Conservation (phyloP, 164 flowering plant genomes). For the Sedum album region DNA sequence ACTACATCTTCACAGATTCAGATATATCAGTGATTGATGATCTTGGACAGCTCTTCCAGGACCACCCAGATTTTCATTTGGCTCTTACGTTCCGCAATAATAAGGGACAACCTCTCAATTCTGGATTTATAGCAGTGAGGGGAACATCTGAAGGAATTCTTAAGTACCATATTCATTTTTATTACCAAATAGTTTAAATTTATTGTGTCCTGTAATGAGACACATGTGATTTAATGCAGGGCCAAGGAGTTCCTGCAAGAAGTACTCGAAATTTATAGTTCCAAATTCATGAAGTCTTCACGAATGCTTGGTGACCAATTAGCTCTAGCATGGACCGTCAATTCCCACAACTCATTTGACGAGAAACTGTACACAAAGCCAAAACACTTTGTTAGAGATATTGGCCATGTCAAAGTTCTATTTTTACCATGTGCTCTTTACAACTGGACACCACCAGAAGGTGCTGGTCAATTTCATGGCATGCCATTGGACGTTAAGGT, state of each 20-base stretch:
- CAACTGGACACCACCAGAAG: slow-evolving; percentile 99
- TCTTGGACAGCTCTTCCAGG: slow-evolving; percentile 49
- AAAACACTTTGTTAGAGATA: slow-evolving; percentile 43
- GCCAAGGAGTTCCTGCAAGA: slow-evolving; percentile 59
- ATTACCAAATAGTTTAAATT: neutral
- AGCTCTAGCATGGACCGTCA: slow-evolving; percentile 84
- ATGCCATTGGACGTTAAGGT: slow-evolving; percentile 98
- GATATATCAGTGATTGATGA: slow-evolving; percentile 87
- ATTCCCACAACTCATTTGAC: slow-evolving; percentile 60
- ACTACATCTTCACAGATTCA: slow-evolving; percentile 88
- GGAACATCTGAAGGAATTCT: slow-evolving; percentile 63
- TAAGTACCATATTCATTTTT: slow-evolving; percentile 32
- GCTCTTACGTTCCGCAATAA: slow-evolving; percentile 93
- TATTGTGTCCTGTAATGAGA: neutral
- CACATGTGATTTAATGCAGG: slow-evolving; percentile 26
- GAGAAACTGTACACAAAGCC: slow-evolving; percentile 44
- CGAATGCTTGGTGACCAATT: slow-evolving; percentile 96
- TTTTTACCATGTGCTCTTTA: slow-evolving; percentile 72
- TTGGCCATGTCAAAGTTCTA: slow-evolving; percentile 55
- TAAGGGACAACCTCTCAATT: slow-evolving; percentile 88
- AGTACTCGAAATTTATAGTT: slow-evolving; percentile 53
- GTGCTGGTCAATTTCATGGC: slow-evolving; percentile 98
- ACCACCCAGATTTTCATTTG: slow-evolving; percentile 55
- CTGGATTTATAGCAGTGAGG: slow-evolving; percentile 91
- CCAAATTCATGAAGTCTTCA: slow-evolving; percentile 71